These are phyloP conservation scores for Macadamia tetraphylla DNA, from an alignment of 164 flowering plant species.

Conservation along the genomic window DNA sequence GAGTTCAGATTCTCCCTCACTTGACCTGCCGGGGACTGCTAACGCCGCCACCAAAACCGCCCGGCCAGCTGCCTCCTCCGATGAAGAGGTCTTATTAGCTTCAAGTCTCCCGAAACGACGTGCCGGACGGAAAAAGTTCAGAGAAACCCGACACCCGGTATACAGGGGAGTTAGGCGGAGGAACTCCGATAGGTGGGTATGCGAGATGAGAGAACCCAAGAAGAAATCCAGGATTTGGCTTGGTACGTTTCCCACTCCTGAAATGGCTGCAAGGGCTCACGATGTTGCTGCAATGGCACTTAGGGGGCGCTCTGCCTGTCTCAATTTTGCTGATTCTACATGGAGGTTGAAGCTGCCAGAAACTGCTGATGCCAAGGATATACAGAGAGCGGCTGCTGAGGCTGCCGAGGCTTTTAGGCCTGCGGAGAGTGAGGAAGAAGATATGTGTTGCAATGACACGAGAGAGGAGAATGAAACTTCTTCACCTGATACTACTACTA, in stretches of 20 bases:
- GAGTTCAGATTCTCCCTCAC: background rate
- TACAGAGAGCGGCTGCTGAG: constrained; percentile 59
- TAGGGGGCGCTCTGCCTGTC: constrained; percentile 52
- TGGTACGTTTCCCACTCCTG: constrained; percentile 52
- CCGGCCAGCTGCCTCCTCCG: background rate
- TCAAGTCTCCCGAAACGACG: constrained; percentile 43
- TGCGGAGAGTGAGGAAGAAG: background rate
- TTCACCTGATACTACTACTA: too few relatives aligned
- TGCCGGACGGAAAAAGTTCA: constrained; percentile 55
- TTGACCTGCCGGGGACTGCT: background rate
- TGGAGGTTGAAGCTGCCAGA: constrained; percentile 54
- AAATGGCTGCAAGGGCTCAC: constrained; percentile 73
- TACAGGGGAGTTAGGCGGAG: constrained; percentile 54
- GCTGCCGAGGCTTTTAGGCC: constrained; percentile 65
- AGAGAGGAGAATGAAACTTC: too few relatives aligned
- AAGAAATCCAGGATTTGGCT: constrained; percentile 64
- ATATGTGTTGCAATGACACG: background rate
- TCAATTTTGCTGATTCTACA: constrained; percentile 74
- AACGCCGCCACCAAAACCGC: background rate
- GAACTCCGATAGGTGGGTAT: constrained; percentile 54
- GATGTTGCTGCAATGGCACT: constrained; percentile 68
- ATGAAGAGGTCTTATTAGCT: constrained; percentile 42
- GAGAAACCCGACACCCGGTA: constrained; percentile 63
- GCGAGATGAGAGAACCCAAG: constrained; percentile 68
- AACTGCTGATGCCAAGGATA: constrained; percentile 44